Evolutionary conservation across 2,329 filamentous ascomycete species (phyloP), one percentile per base, ranked within the genome.

Genomic region (Penicillium italicum): DNA sequence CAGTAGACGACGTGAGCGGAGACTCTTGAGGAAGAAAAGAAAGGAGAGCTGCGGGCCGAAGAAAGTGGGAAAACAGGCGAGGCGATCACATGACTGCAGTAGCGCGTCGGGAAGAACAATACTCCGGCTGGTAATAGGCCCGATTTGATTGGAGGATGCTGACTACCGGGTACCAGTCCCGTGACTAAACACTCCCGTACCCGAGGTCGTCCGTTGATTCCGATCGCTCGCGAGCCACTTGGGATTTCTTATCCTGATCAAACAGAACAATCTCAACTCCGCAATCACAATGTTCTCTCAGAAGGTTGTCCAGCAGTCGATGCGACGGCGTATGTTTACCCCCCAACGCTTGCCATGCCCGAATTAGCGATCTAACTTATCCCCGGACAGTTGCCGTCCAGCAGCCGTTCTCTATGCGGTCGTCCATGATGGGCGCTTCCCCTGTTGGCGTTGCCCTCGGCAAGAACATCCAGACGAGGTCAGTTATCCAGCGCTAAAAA

Each of bases 271-370:
- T 52, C 54, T 53, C 48, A 58, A 56, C 50, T 49, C 43, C 20
- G 9, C 57, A 45, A 45, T 37, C 54, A 60, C 69, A 76, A 79
- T 80, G 77, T 69, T 79, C 63, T 75, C 76, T 52, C 77, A 79
- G 63, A 76, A 77, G 69, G 66, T 77, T 68, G 71, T 74, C 53
- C 77, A 79, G 64, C 74, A 76, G 63, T 77, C 76, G 58, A 68
- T 77, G 67, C 73, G 77, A 70, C 76, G 78, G 69, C 69, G 78
- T 80, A 79, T 62, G 76, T 73, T 22, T 7, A n/a, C 18, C 30
- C 30, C 42, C 30, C 16, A 20, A 24, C 40, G 1, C n/a, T n/a
- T 4, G 22, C 14, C 16, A n/a, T n/a, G 24, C 55, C 48, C 48
- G 55, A 62, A 63, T 63, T 53, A 60, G 55, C 56, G 50, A 50